Evolutionary conservation across 352 stramenopile genomes (phyloP).

Genomic region (Globisporangium emineosum): DNA sequence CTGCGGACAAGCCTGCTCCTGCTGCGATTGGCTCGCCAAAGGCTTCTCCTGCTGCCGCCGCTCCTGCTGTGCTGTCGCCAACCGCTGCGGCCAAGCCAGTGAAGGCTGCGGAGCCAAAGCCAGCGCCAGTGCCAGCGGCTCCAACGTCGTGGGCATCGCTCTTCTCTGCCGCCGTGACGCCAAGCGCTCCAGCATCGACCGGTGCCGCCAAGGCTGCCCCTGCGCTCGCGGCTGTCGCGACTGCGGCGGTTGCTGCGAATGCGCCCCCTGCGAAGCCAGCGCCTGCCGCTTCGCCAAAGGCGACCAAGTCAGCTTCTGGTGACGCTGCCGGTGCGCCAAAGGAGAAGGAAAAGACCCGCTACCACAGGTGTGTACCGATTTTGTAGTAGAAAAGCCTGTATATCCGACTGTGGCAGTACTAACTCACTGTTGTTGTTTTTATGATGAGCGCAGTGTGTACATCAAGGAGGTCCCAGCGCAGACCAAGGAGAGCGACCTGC

Average conservation of each 20-base stretch:
- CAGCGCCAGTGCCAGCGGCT: slow-evolving; percentile 27
- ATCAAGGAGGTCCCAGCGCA: slow-evolving; percentile 74
- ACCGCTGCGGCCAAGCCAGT: slow-evolving; percentile 16
- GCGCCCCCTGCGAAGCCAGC: slow-evolving; percentile 21
- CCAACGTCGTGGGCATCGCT: slow-evolving; percentile 63
- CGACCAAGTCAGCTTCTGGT: slow-evolving; percentile 19
- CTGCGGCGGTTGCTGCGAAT: slow-evolving; percentile 24
- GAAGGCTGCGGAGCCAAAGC: slow-evolving; percentile 15
- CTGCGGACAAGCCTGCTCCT: slow-evolving; percentile 9
- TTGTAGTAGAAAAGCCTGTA: background rate
- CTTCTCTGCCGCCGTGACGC: slow-evolving; percentile 27
- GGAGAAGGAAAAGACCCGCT: slow-evolving; percentile 58
- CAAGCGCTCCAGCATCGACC: slow-evolving; percentile 18
- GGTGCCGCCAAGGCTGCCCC: slow-evolving; percentile 9
- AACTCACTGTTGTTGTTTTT: background rate
- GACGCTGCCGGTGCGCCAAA: slow-evolving; percentile 32
- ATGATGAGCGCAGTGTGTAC: slow-evolving; percentile 45
- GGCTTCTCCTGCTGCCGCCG: slow-evolving; percentile 2
- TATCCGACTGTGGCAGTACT: background rate
- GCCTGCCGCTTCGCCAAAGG: slow-evolving; percentile 18
- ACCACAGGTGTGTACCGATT: slow-evolving; percentile 29
- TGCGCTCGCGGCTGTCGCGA: slow-evolving; percentile 16
- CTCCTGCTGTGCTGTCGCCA: slow-evolving; percentile 15
- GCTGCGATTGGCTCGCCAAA: slow-evolving; percentile 16
- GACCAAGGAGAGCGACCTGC: slow-evolving; percentile 71